Conservation (phyloP, 106 monocot genomes). For the Xerophyta viscosa region DNA sequence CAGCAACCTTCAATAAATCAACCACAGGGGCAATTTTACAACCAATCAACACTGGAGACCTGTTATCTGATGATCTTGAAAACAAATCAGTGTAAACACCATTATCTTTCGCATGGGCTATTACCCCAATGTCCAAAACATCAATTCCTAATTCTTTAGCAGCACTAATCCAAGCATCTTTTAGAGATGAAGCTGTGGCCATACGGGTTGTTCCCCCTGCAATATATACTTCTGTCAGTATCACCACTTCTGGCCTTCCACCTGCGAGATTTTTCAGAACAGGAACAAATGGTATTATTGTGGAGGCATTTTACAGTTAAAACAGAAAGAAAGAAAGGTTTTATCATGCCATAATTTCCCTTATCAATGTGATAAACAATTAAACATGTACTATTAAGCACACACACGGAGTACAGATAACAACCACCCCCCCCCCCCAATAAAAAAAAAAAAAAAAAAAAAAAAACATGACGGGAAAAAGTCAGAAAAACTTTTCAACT, state of each 20-base stretch:
- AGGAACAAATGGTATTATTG: too few species aligned
- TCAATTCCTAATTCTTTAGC: slow-evolving; percentile 25
- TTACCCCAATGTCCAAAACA: slow-evolving; percentile 23
- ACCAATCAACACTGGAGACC: slow-evolving; percentile 15
- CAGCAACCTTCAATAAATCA: slow-evolving; percentile 34
- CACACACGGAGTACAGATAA: too few species aligned
- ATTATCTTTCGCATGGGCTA: slow-evolving; percentile 9
- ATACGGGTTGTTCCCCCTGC: slow-evolving; percentile 53
- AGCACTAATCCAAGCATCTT: slow-evolving; percentile 49
- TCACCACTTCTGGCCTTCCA: slow-evolving; percentile 40
- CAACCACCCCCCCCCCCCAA: too few species aligned
- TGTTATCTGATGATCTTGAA: slow-evolving; percentile 1
- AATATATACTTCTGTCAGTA: slow-evolving; percentile 62
- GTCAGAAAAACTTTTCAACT: too few species aligned
- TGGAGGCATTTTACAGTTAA: too few species aligned
- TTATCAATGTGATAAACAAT: too few species aligned
- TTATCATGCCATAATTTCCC: too few species aligned
- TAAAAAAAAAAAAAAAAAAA: too few species aligned
- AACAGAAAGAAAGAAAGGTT: background rate
- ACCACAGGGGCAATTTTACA: slow-evolving; percentile 17
- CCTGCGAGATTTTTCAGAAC: slow-evolving; percentile 25
- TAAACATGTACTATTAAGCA: too few species aligned
- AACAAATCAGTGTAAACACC: background rate
- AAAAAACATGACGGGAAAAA: too few species aligned
- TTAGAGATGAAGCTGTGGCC: slow-evolving; percentile 42